These are phyloP conservation scores for Symbiodinium pilosum DNA, from an alignment of 73 alveolate species.

Conservation along the genomic window DNA sequence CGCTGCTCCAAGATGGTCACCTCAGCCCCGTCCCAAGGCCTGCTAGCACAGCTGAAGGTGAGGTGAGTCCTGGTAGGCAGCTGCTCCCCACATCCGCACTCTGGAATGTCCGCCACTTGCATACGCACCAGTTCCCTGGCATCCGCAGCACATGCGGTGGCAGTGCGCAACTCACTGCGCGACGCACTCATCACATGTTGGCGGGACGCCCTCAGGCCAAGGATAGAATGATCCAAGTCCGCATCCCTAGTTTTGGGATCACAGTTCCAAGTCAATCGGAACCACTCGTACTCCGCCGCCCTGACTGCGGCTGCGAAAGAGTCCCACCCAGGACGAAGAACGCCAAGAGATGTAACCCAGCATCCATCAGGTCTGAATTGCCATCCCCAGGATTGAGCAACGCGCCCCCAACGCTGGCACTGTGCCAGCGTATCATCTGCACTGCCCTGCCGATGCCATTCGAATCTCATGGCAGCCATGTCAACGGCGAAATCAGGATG, in stretches of 20 bases:
- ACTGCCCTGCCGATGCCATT: neutral
- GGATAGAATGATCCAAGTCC: neutral
- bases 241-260: neutral
- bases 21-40: neutral
- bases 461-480: neutral
- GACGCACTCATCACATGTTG: neutral
- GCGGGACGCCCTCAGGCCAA: neutral
- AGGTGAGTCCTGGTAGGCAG: neutral
- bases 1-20: neutral
- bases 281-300: neutral
- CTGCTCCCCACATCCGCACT: neutral
- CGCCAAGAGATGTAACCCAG: neutral
- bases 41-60: neutral
- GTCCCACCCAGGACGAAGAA: neutral
- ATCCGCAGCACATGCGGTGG: too few species aligned
- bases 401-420: neutral
- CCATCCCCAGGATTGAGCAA: neutral
- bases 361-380: neutral
- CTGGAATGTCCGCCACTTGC: neutral
- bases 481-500: neutral
- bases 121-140: neutral
- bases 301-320: neutral
- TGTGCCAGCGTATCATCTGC: neutral
- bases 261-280: neutral
- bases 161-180: neutral